Evolutionary conservation across 352 stramenopile genomes (phyloP).

Genomic region (Phytophthora gonapodyides): DNA sequence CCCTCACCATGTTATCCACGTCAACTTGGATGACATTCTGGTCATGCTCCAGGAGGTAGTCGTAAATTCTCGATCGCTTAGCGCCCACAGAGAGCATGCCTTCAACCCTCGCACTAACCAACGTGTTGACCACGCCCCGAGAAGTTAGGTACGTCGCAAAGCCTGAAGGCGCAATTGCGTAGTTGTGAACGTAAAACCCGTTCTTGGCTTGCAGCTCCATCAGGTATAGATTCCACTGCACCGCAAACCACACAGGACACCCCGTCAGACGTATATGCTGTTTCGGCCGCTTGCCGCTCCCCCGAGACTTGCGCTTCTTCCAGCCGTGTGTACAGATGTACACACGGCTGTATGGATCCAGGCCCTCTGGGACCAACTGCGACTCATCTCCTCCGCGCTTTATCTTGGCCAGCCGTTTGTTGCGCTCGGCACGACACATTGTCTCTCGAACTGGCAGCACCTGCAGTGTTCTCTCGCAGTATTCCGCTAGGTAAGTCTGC

Average conservation of each 20-base stretch:
- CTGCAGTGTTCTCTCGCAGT: too few species aligned
- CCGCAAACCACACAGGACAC: constrained; percentile 3
- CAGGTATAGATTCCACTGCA: background rate
- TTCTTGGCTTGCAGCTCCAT: background rate
- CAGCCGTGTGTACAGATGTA: constrained; percentile 20
- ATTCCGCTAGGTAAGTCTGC: too few species aligned
- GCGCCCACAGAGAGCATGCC: constrained; percentile 20
- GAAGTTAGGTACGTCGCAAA: background rate
- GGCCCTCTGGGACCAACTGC: background rate
- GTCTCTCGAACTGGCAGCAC: too few species aligned
- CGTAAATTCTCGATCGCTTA: constrained; percentile 13
- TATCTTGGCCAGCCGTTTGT: too few species aligned
- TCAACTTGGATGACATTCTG: constrained; percentile 29
- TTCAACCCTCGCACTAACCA: constrained; percentile 1
- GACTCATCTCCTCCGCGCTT: too few species aligned
- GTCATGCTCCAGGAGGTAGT: constrained; percentile 22
- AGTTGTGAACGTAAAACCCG: background rate
- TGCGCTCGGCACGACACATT: too few species aligned
- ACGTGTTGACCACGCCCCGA: background rate
- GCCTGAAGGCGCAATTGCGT: background rate
- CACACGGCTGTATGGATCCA: background rate
- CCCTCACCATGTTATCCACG: constrained; percentile 22
- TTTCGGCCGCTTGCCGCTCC: background rate
- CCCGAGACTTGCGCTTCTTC: background rate
- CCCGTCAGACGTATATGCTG: constrained; percentile 1